These are phyloP conservation scores for Protostelium mycophagum DNA, from an alignment of 78 protist species.

Conservation along the genomic window DNA sequence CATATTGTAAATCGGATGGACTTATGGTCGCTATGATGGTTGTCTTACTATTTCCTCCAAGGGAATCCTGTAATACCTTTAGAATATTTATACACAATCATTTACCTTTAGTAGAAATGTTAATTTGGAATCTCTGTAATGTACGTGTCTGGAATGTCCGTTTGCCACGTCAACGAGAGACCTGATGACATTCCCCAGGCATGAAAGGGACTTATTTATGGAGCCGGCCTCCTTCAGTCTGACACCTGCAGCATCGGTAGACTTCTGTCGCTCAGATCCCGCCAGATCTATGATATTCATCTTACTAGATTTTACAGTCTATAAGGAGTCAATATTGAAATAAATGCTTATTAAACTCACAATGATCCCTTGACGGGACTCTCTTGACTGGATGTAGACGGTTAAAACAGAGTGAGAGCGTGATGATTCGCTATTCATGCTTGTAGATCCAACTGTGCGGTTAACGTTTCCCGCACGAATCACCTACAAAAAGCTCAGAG, in stretches of 20 bases:
- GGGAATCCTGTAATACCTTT: conserved; percentile 52
- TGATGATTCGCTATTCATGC: conserved; percentile 35
- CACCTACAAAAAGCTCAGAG: not conserved
- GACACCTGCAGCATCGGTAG: conserved; percentile 48
- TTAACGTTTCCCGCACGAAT: conserved; percentile 10
- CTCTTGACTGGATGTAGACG: conserved; percentile 30
- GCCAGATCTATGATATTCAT: conserved; percentile 63
- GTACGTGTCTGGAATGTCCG: conserved; percentile 60
- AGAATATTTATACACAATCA: not conserved
- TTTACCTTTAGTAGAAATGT: conserved; percentile 41
- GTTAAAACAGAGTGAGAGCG: conserved; percentile 76
- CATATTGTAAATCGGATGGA: conserved; percentile 8
- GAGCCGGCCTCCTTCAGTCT: conserved; percentile 70
- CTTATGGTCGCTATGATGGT: conserved; percentile 47
- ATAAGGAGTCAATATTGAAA: not conserved
- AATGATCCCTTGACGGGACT: not conserved
- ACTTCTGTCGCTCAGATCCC: conserved; percentile 69
- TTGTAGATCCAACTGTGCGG: conserved; percentile 41
- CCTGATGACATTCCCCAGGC: conserved; percentile 52
- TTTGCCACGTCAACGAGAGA: conserved; percentile 27
- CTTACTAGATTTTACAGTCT: not conserved
- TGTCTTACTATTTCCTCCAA: conserved; percentile 61
- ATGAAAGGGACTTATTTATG: conserved; percentile 53
- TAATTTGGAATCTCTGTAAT: conserved; percentile 62
- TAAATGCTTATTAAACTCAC: not conserved